Percentiles rank a stretch among this genome's conserved stretches.
phyloP scores from a whole-genome alignment of 257 asterid species.

The Capsicum baccatum region DNA sequence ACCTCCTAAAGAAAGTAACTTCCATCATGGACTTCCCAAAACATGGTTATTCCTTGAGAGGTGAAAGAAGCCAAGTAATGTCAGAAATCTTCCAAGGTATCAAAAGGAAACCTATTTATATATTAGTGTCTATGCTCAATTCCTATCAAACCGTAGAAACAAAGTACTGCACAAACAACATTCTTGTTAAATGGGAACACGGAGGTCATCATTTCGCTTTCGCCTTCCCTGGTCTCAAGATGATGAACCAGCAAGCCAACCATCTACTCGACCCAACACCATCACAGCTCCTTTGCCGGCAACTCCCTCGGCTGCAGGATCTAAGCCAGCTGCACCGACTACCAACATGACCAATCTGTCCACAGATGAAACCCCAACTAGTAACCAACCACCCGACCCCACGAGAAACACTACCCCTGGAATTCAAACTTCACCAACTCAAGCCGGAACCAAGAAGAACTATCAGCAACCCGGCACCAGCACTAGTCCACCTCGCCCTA shows the following conservation, averaged over 20 bases:
- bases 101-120: constrained; percentile 35
- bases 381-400: not conserved
- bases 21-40: not conserved
- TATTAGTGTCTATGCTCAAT: constrained; percentile 8
- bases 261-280: constrained; percentile 19
- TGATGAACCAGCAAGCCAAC: constrained; percentile 17
- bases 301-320: not conserved
- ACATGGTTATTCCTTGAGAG: not conserved
- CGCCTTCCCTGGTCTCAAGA: constrained; percentile 52
- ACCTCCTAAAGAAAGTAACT: not conserved
- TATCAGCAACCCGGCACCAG: not conserved
- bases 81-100: constrained; percentile 37
- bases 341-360: not conserved
- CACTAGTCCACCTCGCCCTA: not conserved
- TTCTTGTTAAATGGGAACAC: constrained; percentile 48
- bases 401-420: not conserved
- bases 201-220: constrained; percentile 41
- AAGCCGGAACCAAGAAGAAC: not conserved
- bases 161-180: constrained; percentile 25
- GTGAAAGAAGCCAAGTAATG: constrained; percentile 25
- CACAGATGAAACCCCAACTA: not conserved
- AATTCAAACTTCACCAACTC: constrained; percentile 1
- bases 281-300: not conserved
- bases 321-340: not conserved
- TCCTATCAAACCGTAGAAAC: not conserved